Evolutionary conservation across 2,329 filamentous ascomycete genomes (phyloP), one percentile per base, ranked within the genome.

Genomic region (Lasiodiplodia theobromae): DNA sequence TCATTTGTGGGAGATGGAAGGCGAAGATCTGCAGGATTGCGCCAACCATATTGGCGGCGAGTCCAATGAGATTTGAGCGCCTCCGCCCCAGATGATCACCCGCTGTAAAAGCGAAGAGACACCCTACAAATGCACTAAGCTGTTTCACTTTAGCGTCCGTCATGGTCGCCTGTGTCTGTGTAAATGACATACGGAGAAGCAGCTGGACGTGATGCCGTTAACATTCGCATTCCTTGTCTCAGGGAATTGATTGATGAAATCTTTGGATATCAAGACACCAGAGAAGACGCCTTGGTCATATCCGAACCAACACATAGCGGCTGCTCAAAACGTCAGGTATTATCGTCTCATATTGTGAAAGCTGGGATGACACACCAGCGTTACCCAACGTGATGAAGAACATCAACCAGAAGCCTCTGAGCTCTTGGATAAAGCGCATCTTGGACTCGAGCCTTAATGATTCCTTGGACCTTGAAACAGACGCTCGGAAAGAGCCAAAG

Each of bases 201-300:
- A 73, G 49, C 72, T 74, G n/a, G 72, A 69, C 40, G 72, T 73
- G 40, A 73, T 74, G 10, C 72, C 72, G 51, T 74, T 70, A 47
- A 74, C 72, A 49, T 72, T 68, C 1, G 72, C 63, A 34, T 71
- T 66, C 31, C 68, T 71, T 34, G 72, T 73, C 56, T 73, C 68
- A 2, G 73, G 73, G 66, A 74, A 74, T 10, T 67, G 68, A 28
- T 70, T 31, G 62, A 74, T 70, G 66, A 74, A 74, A 53, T 72
- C 69, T 2, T 64, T 67, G 52, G 71, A 71, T 65, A 73, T 74
- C 21, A 72, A 60, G 49, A 72, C 71, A 11, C 71, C 71, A 11
- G 63, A 68, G 16, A 60, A 70, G 31, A 72, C 69, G 49, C 71
- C 71, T 57, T 71, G 70, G 56, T 71, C 70, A 25, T 71, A 71